Percentiles rank a stretch among this genome's conserved stretches.
Conservation (phyloP, 306 rosid species). For the Gastrolobium villosum region DNA sequence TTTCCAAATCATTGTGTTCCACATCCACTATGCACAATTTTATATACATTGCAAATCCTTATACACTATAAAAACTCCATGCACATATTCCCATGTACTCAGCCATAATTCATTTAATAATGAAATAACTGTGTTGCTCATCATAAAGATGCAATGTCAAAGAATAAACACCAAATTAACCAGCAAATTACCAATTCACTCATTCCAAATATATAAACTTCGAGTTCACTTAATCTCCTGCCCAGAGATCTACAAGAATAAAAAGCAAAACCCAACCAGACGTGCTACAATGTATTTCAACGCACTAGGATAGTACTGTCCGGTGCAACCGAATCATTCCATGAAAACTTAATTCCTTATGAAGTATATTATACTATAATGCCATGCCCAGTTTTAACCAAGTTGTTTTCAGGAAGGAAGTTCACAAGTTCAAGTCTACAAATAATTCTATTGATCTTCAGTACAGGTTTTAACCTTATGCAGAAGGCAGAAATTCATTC, state of each 20-base stretch:
- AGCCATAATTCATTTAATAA: conserved; percentile 1
- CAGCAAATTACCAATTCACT: not conserved
- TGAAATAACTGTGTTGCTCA: not conserved
- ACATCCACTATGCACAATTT: not conserved
- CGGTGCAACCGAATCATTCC: not conserved
- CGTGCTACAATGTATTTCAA: conserved; percentile 12
- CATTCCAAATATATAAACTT: too few species aligned
- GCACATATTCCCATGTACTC: not conserved
- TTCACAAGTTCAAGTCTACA: not conserved
- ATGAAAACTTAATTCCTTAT: not conserved
- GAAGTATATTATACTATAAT: conserved; percentile 1
- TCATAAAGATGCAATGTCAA: conserved; percentile 8
- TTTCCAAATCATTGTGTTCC: conserved; percentile 5
- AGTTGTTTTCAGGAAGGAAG: conserved; percentile 16
- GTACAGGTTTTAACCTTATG: not conserved
- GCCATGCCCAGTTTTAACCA: not conserved
- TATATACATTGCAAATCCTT: conserved; percentile 15
- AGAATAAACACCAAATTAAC: not conserved
- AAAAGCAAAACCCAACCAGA: not conserved
- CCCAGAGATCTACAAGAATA: not conserved
- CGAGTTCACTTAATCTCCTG: not conserved
- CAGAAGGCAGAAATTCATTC: not conserved
- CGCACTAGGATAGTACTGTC: not conserved
- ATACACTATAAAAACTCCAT: not conserved
- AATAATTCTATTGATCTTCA: conserved; percentile 12